A percentile compares a stretch with the other conserved stretches of the same genome.
Conservation (phyloP, 306 rosid genomes). For the Abrus precatorius region DNA sequence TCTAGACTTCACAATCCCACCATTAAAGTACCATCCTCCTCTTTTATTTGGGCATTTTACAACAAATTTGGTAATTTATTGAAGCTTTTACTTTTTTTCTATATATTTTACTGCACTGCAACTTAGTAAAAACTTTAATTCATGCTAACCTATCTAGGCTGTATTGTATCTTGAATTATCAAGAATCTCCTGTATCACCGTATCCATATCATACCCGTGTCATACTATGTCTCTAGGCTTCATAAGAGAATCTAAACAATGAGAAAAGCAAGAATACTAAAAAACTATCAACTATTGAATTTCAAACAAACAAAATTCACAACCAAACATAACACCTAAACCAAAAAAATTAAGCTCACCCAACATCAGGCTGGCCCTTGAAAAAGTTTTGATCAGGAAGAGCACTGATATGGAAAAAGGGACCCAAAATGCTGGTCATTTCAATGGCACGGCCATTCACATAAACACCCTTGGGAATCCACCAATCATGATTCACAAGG, state of each 20-base stretch:
- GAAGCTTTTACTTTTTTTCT: too few relatives aligned
- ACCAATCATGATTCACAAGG: constrained; percentile 85
- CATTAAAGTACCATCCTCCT: too few relatives aligned
- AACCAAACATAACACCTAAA: constrained; percentile 17
- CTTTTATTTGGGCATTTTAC: too few relatives aligned
- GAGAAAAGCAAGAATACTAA: not conserved
- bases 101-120: too few relatives aligned
- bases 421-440: constrained; percentile 95
- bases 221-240: too few relatives aligned
- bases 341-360: constrained; percentile 65
- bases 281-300: constrained; percentile 4
- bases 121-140: too few relatives aligned
- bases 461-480: constrained; percentile 89
- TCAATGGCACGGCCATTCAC: constrained; percentile 98
- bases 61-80: too few relatives aligned
- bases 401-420: constrained; percentile 92
- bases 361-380: constrained; percentile 92
- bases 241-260: not conserved
- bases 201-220: too few relatives aligned
- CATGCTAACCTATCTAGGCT: too few relatives aligned
- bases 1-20: too few relatives aligned
- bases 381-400: constrained; percentile 82
- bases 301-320: constrained; percentile 20
- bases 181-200: too few relatives aligned
- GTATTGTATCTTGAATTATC: too few relatives aligned